Base-by-base conservation (phyloP, 805 yeast genomes). In the Citeromyces nyonsensis region DNA sequence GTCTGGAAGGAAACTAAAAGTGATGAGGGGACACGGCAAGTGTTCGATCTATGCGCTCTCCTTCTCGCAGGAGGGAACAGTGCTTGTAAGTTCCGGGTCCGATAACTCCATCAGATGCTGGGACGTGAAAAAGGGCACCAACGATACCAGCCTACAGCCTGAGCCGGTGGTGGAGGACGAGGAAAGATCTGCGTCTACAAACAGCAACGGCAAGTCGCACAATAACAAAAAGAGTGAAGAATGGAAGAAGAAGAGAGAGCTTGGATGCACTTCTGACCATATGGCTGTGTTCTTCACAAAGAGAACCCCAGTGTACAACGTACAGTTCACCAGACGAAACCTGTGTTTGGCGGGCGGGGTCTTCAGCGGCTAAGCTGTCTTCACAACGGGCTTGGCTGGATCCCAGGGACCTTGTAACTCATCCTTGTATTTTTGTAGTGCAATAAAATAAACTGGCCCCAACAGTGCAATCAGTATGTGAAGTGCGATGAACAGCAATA, bases 391-490 rank as follows among this genome's bases (percentile, higher is more conserved):
- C 45, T 68, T 73, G 5, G 94, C 94, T 1, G 79, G 72, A 49
- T 83, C 95, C 95, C 95, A 83, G 1, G 95, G 95, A 0, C 95
- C 95, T 49, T 80, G 86, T 33, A 83, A 57, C 49, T 82, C 94
- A 47, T 74, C 81, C 51, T 83, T 83, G 48, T 82, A 82, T 49
- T 70, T 68, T 46, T 83, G 95, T 26, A 84, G 55, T 22, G 63
- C 63, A 31, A 82, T 52, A 43, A 82, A 77, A 54, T 82, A 76
- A 32, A 64, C 61, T 2, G 95, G 95, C 14, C 82, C 64, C 2
- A 69, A 56, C 6, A 78, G 52, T 3, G 62, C 50, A 1, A 81
- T 65, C 27, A 58, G 45, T 0, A 61, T 41, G 35, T 73, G 73
- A 5, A 66, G 45, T 2, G 54, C 33, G 2, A 64, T 20, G 81